A percentile compares a stretch with the other conserved stretches of the same genome.
Evolutionary conservation across 2,329 filamentous ascomycete species (phyloP).

Genomic region (Alternaria novae-zelandiae): DNA sequence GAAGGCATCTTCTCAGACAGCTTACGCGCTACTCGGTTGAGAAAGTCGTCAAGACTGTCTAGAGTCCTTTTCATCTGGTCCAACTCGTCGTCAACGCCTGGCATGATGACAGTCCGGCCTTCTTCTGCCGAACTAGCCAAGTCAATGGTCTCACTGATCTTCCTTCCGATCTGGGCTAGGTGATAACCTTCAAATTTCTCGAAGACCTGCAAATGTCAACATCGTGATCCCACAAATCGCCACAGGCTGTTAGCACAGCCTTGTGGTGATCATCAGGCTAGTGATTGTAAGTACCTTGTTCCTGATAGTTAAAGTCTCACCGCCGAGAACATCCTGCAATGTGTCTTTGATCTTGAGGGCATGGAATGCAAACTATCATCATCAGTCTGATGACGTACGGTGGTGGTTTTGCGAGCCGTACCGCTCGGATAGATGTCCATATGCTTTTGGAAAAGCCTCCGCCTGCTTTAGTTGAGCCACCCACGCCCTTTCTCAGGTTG

Average conservation of each 20-base stretch:
- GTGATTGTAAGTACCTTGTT: constrained; percentile 54
- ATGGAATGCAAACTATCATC: constrained; percentile 69
- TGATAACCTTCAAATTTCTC: constrained; percentile 64
- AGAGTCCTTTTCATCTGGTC: constrained; percentile 81
- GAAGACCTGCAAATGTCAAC: constrained; percentile 56
- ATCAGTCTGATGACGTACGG: background rate
- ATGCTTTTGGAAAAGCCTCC: constrained; percentile 68
- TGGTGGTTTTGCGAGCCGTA: constrained; percentile 33
- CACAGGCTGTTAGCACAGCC: fast-evolving
- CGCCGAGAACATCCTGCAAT: constrained; percentile 64
- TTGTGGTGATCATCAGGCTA: background rate
- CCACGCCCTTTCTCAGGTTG: constrained; percentile 80
- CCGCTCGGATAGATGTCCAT: constrained; percentile 73
- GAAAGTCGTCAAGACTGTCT: constrained; percentile 75
- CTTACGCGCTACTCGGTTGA: constrained; percentile 71
- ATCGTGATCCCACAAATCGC: background rate
- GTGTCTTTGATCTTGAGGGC: constrained; percentile 72
- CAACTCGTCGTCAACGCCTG: constrained; percentile 74
- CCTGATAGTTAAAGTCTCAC: constrained; percentile 59
- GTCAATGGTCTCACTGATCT: constrained; percentile 75
- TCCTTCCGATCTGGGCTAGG: constrained; percentile 70
- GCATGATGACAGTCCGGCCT: constrained; percentile 73
- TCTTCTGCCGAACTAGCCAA: constrained; percentile 77
- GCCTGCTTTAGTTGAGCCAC: constrained; percentile 56
- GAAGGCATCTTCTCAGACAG: constrained; percentile 69